These are phyloP conservation scores for Starmerella stigmatis DNA, from an alignment of 805 yeast genomes.

Conservation along the genomic window DNA sequence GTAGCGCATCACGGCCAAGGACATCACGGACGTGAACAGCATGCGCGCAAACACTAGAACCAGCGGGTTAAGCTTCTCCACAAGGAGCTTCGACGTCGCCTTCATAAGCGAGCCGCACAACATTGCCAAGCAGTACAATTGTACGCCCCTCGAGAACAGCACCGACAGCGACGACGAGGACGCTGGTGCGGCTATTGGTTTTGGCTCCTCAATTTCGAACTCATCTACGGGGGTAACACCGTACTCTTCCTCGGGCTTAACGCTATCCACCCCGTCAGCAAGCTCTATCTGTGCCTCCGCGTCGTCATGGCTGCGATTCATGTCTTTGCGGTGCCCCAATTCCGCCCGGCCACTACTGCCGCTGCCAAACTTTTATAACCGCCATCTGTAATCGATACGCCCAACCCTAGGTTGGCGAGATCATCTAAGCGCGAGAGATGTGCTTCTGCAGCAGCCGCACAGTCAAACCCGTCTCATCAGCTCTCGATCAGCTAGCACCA, in stretches of 20 bases:
- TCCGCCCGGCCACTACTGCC: neutral
- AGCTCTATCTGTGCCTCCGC: neutral
- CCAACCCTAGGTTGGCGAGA: slow-evolving; percentile 1
- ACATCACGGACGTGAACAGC: slow-evolving; percentile 55
- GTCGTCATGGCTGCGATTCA: neutral
- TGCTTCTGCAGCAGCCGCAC: too few relatives aligned
- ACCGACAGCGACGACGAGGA: neutral
- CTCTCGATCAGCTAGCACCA: too few relatives aligned
- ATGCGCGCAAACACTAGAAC: slow-evolving; percentile 60
- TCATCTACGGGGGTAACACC: neutral
- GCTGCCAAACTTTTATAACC: neutral
- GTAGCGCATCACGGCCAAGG: slow-evolving; percentile 45
- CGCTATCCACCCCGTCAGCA: neutral
- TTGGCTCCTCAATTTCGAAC: slow-evolving; percentile 9
- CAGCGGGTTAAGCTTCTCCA: slow-evolving; percentile 14
- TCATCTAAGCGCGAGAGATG: slow-evolving; percentile 3
- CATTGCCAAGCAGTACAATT: slow-evolving; percentile 20
- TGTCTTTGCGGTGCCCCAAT: neutral
- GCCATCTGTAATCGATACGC: neutral
- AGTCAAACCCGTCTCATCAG: too few relatives aligned
- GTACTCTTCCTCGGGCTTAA: neutral
- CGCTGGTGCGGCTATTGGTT: neutral
- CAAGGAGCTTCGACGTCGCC: slow-evolving; percentile 21
- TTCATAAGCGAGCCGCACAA: slow-evolving; percentile 22
- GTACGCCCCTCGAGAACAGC: slow-evolving; percentile 16